Conservation (phyloP, 2,329 filamentous ascomycete species). For the Diaporthe sp. region DNA sequence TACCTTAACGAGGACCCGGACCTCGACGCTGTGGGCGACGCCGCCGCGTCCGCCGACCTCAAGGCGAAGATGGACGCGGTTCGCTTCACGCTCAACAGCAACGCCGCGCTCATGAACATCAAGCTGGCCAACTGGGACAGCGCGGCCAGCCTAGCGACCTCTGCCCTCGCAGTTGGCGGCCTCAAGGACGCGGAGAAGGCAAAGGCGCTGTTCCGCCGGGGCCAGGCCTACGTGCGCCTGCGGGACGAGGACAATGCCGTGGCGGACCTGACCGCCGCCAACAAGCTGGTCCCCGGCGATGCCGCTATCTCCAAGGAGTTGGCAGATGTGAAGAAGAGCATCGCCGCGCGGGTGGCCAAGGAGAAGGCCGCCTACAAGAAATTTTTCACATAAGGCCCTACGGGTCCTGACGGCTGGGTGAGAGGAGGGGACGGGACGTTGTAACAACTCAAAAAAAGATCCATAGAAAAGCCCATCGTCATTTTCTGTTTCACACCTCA, state of each 20-base stretch:
- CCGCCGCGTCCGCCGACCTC: slow-evolving; percentile 66
- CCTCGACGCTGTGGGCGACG: slow-evolving; percentile 60
- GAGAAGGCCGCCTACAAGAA: slow-evolving; percentile 95
- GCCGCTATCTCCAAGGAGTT: slow-evolving; percentile 82
- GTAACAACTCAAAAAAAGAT: neutral
- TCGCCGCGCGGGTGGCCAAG: slow-evolving; percentile 81
- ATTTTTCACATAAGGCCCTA: slow-evolving; percentile 76
- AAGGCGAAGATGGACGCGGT: slow-evolving; percentile 78
- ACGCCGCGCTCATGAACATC: slow-evolving; percentile 86
- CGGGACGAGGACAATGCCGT: slow-evolving; percentile 90
- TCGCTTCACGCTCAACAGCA: slow-evolving; percentile 89
- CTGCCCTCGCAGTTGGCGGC: slow-evolving; percentile 77
- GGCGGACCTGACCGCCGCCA: slow-evolving; percentile 80
- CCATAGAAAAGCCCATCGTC: neutral
- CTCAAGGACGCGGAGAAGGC: slow-evolving; percentile 83
- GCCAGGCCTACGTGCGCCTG: slow-evolving; percentile 77
- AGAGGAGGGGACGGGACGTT: neutral
- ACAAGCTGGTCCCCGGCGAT: slow-evolving; percentile 81
- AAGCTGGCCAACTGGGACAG: slow-evolving; percentile 83
- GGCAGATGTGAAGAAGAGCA: slow-evolving; percentile 80
- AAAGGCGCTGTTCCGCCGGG: slow-evolving; percentile 90
- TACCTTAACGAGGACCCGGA: slow-evolving; percentile 90
- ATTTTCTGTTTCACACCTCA: neutral
- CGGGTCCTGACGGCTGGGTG: slow-evolving; percentile 2
- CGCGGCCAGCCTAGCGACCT: slow-evolving; percentile 76